A percentile compares a stretch with the other conserved stretches of the same genome.
Evolutionary conservation across 208 protist genomes (phyloP).

Genomic region (Leptomonas pyrrhocoris): DNA sequence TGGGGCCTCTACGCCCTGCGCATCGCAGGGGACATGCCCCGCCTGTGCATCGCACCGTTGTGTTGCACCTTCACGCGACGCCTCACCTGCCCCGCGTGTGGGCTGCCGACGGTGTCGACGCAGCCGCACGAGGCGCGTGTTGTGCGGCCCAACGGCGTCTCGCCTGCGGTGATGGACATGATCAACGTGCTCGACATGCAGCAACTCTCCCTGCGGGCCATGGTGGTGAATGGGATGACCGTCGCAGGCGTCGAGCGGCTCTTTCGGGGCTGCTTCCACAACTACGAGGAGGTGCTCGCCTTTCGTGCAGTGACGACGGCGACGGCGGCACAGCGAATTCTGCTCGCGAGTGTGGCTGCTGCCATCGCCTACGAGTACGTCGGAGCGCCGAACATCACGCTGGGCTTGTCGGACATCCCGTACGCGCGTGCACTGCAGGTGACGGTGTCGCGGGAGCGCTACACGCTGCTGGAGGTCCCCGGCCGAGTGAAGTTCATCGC

Average conservation of each 20-base stretch:
- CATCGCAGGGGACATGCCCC: slow-evolving; percentile 59
- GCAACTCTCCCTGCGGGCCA: slow-evolving; percentile 36
- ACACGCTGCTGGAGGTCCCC: slow-evolving; percentile 72
- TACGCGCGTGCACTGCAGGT: slow-evolving; percentile 71
- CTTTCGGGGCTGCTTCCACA: slow-evolving; percentile 57
- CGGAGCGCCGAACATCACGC: slow-evolving; percentile 54
- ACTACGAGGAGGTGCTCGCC: slow-evolving; percentile 50
- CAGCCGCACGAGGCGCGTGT: slow-evolving; percentile 57
- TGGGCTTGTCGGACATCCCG: slow-evolving; percentile 69
- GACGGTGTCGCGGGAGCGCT: slow-evolving; percentile 38
- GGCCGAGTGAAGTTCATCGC: slow-evolving; percentile 75
- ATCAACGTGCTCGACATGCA: slow-evolving; percentile 42
- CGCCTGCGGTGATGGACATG: slow-evolving; percentile 10
- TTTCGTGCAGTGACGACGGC: slow-evolving; percentile 45
- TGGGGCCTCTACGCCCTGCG: slow-evolving; percentile 79
- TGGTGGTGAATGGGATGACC: slow-evolving; percentile 41
- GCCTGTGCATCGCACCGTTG: slow-evolving; percentile 50
- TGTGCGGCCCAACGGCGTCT: slow-evolving; percentile 33
- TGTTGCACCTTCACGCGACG: slow-evolving; percentile 60
- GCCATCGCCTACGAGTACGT: slow-evolving; percentile 73
- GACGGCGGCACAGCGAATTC: slow-evolving; percentile 44
- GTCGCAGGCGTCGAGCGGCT: slow-evolving; percentile 39
- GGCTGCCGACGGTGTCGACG: slow-evolving; percentile 64
- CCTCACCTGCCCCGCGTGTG: slow-evolving; percentile 50
- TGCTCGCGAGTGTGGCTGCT: slow-evolving; percentile 62